Evolutionary conservation across 2,329 filamentous ascomycete species (phyloP), one percentile per base, ranked within the genome.

Genomic region (Cladosporium oxysporum): DNA sequence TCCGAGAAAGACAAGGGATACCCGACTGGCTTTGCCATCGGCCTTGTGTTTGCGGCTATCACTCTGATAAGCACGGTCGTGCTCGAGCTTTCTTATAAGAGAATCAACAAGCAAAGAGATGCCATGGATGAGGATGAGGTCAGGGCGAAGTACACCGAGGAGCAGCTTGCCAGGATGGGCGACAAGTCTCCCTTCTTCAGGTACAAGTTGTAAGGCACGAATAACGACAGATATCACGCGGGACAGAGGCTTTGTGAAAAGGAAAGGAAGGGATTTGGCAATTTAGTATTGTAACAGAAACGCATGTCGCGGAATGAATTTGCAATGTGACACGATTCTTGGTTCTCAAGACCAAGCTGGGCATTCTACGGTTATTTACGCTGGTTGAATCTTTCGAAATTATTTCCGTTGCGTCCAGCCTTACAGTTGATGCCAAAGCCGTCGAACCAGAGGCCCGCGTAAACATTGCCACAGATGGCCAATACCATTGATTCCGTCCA

Each of bases 111-210:
- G 59, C 71, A 70, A 64, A 75, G 76, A 33, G 76, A 72, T 28
- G 68, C 67, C 33, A 68, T 76, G 49, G 69, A 72, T 10, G 76
- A 78, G 63, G 77, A 76, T 2, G 74, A 77, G 29, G 72, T 75
- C 55, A 66, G 73, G 18, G 70, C 68, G 8, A 73, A 73, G 28
- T 79, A 79, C 68, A 75, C 71, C 2, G 73, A 76, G n/a, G 71
- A 71, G 29, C 70, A 79, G 62, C 62, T 78, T 52, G 72, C 73
- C 58, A 74, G 74, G 65, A 75, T 79, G 75, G 77, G 77, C 1
- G 77, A 79, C 68, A 70, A 74, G 60, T 76, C 73, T 59, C 77
- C 77, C 4, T 69, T 79, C 65, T 80, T 77, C 66, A 76, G 73
- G 68, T 80, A 64, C n/a, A 64, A 64, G 23, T 37, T 64, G 29